phyloP scores from a whole-genome alignment of 148 eudicot species.

The Limonium bicolor region DNA sequence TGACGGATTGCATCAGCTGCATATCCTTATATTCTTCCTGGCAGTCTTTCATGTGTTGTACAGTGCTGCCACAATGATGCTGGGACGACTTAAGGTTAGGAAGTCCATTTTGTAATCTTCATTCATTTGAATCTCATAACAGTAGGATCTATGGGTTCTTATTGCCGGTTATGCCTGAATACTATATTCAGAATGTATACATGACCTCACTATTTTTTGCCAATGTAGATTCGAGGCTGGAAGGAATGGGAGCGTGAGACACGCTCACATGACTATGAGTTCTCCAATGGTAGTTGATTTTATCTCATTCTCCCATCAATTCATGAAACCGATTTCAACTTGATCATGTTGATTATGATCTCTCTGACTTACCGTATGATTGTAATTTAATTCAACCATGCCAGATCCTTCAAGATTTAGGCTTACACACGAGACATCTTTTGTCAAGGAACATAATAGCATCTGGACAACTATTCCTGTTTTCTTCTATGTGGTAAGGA shows the following conservation, averaged over 20 bases:
- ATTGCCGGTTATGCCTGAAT: too few relatives aligned
- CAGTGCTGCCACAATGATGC: constrained; percentile 69
- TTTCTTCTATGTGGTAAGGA: constrained; percentile 54
- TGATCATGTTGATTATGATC: too few relatives aligned
- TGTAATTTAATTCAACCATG: too few relatives aligned
- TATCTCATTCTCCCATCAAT: too few relatives aligned
- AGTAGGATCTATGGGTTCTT: too few relatives aligned
- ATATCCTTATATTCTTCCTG: constrained; percentile 91
- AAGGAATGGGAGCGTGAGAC: constrained; percentile 65
- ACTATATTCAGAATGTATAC: too few relatives aligned
- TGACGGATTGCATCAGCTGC: constrained; percentile 70
- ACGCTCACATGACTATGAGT: neutral
- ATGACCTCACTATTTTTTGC: neutral
- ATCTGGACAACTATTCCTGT: constrained; percentile 38
- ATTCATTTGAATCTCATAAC: too few relatives aligned
- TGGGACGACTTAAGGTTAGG: constrained; percentile 76
- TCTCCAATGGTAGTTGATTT: constrained; percentile 3
- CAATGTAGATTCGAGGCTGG: constrained; percentile 74
- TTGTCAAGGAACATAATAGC: constrained; percentile 55
- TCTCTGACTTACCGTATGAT: too few relatives aligned
- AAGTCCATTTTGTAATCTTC: too few relatives aligned
- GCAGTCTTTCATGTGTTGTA: constrained; percentile 79
- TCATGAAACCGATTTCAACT: too few relatives aligned
- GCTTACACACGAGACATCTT: constrained; percentile 75
- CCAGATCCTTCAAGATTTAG: constrained; percentile 57